Evolutionary conservation across 2,329 filamentous ascomycete species (phyloP).

Genomic region (Arachnopeziza araneosa): DNA sequence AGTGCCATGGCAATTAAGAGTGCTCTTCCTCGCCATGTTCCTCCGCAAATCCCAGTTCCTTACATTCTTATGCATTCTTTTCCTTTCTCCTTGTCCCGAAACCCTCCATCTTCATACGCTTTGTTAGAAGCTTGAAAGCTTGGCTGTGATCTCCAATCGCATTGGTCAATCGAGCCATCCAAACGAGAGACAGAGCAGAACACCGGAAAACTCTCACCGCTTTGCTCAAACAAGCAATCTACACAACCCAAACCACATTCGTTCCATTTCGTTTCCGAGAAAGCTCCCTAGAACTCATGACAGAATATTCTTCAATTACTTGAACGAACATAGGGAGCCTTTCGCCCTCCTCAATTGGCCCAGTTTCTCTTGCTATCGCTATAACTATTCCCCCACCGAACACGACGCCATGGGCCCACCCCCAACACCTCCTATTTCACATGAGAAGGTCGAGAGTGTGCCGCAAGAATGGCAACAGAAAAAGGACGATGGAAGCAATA

Average conservation of each 20-base stretch:
- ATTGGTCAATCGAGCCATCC: neutral
- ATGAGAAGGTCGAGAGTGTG: slow-evolving; percentile 12
- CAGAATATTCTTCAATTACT: slow-evolving; percentile 7
- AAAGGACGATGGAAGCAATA: slow-evolving; percentile 8
- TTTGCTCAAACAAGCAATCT: slow-evolving; percentile 10
- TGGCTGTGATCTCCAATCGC: neutral
- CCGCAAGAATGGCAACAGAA: slow-evolving; percentile 16
- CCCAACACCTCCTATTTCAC: neutral
- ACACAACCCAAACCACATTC: slow-evolving; percentile 14
- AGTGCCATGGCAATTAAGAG: neutral
- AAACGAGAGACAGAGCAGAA: neutral
- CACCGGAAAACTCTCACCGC: slow-evolving; percentile 4
- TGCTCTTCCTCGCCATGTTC: neutral
- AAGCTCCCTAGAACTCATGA: slow-evolving; percentile 19
- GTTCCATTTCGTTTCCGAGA: slow-evolving; percentile 11
- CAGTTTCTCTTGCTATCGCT: slow-evolving; percentile 10
- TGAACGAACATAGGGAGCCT: slow-evolving; percentile 12
- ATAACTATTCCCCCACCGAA: neutral
- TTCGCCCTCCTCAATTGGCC: slow-evolving; percentile 13
- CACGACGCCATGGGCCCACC: neutral
- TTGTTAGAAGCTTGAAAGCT: neutral
- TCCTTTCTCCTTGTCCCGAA: neutral
- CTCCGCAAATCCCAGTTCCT: neutral
- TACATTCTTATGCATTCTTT: neutral
- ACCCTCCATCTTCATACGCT: neutral